Conservation (phyloP, 1,284 basidiomycete genomes). For the Boletus smithii region DNA sequence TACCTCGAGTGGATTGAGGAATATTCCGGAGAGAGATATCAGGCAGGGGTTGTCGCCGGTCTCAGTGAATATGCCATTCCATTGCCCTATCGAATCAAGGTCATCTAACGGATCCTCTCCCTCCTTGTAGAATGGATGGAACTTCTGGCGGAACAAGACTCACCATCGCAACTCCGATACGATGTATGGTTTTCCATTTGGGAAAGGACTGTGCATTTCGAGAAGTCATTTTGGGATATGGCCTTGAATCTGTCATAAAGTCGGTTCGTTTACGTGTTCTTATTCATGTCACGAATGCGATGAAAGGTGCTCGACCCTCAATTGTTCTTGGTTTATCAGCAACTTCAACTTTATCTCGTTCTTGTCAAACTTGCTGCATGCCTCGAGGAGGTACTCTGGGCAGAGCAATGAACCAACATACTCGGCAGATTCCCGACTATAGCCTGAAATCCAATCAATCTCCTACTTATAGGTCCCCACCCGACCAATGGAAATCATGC, state of each 20-base stretch:
- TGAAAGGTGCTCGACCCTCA: no score
- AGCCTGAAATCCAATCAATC: no score
- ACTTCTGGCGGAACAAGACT: slow-evolving; percentile 52
- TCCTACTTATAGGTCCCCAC: no score
- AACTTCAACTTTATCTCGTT: no score
- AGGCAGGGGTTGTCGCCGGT: slow-evolving; percentile 64
- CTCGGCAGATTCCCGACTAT: no score
- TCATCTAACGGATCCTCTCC: not conserved
- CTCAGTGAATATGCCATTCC: slow-evolving; percentile 49
- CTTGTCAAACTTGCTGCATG: no score
- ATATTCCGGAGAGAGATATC: slow-evolving; percentile 71
- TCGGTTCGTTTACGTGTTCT: no score
- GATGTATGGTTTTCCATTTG: slow-evolving; percentile 73
- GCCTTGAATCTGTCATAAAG: slow-evolving; percentile 50
- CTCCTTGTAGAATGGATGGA: slow-evolving; percentile 55
- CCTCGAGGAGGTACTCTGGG: no score
- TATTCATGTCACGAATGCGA: no score
- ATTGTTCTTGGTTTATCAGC: no score
- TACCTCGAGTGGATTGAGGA: slow-evolving; percentile 82
- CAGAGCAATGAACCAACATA: no score
- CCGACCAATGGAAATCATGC: no score
- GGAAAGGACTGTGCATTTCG: slow-evolving; percentile 73
- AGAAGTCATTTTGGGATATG: slow-evolving; percentile 89
- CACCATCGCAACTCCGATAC: slow-evolving; percentile 60
- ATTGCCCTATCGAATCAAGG: not conserved